Percentiles rank a stretch among this genome's conserved stretches.
Conservation (phyloP, 2,329 filamentous ascomycete species). For the Penicillium thymicola region DNA sequence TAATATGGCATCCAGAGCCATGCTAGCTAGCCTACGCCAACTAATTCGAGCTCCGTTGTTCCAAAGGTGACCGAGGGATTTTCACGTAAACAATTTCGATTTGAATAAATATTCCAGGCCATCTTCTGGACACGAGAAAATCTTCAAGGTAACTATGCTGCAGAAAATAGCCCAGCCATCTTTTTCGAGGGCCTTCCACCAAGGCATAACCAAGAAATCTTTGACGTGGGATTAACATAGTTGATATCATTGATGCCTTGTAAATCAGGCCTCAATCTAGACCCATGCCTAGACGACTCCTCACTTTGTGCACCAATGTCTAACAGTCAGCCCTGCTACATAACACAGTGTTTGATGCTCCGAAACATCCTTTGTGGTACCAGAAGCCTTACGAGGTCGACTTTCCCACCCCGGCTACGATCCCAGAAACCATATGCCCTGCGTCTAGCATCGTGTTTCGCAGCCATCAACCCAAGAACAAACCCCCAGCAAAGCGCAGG, state of each 20-base stretch:
- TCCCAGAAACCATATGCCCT: background rate
- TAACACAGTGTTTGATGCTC: background rate
- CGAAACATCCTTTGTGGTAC: background rate
- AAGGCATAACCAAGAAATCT: too few relatives aligned
- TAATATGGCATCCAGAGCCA: background rate
- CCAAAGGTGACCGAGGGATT: too few relatives aligned
- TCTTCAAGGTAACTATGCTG: too few relatives aligned
- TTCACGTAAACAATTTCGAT: too few relatives aligned
- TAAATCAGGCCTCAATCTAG: too few relatives aligned
- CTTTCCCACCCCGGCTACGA: background rate
- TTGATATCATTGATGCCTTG: too few relatives aligned
- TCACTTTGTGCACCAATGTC: conserved; percentile 1
- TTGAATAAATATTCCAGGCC: too few relatives aligned
- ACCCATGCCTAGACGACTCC: background rate
- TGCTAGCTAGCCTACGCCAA: background rate
- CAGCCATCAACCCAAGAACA: background rate
- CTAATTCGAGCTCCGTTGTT: background rate
- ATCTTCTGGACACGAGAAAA: too few relatives aligned
- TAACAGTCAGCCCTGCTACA: background rate
- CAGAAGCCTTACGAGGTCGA: conserved; percentile 3
- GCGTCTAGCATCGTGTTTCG: background rate
- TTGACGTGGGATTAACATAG: too few relatives aligned
- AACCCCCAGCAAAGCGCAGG: background rate
- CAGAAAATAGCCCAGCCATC: too few relatives aligned
- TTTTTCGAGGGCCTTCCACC: too few relatives aligned